Evolutionary conservation across 495 filamentous ascomycete genomes (phyloP), one percentile per base, ranked within the genome.

Genomic region (Jackrogersella minutella): DNA sequence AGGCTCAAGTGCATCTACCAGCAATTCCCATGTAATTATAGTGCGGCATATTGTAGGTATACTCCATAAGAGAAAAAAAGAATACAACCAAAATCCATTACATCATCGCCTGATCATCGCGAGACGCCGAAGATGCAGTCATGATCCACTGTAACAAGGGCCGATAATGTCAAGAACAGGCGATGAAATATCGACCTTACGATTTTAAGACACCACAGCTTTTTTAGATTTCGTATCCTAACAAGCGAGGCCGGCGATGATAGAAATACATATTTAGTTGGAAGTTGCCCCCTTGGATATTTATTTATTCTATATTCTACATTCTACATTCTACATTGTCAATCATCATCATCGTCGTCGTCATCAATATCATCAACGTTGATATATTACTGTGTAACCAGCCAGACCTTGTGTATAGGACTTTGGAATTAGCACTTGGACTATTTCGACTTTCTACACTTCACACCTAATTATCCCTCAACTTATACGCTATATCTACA

Each of bases 51-150:
- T 59, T n/a, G n/a, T n/a, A n/a, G n/a, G 26, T 39, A 51, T 22
- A 59, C 54, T 31, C 14, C 8, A 0, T 16, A 40, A 37, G 19
- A 14, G n/a, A n/a, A n/a, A 31, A 56, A 65, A 33, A 19, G 13
- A 52, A 58, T 37, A 26, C 10, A 2, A 26, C 30, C 33, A 33
- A 7, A 3, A 68, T 51, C 55, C 62, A 73, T 73, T 73, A 62
- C 71, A 73, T 73, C 71, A 73, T 67, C 54, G 46, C 28, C 64
- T 62, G 61, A 56, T 64, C 43, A 66, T 67, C 67, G 58, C 60
- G 36, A 61, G 66, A 69, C 60, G 55, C 66, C 66, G 66, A 69
- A 69, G 21, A 52, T 64, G 61, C 64, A 57, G 56, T 66, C n/a
- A 70, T 70, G 66, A 62, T 65, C 66, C 66, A 69, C 58, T 44